Evolutionary conservation across 495 filamentous ascomycete genomes (phyloP).

Genomic region (Aspergillus taichungensis): DNA sequence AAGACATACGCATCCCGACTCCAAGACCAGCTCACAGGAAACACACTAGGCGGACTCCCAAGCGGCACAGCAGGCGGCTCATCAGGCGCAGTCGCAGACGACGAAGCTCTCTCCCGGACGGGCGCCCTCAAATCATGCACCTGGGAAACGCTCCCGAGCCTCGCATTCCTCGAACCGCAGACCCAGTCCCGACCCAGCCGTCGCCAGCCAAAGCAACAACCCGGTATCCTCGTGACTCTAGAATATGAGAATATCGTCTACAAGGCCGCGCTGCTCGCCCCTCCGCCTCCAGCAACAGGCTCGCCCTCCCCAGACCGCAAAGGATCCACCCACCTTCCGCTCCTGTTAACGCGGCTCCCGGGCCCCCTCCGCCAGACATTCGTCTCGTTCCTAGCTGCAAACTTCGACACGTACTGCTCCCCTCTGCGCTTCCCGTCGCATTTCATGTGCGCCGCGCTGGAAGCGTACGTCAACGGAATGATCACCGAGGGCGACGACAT

Average conservation of each 20-base stretch:
- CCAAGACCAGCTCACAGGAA: constrained; percentile 44
- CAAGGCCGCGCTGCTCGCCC: constrained; percentile 35
- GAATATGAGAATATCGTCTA: constrained; percentile 44
- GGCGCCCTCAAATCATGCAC: constrained; percentile 38
- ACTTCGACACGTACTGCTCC: constrained; percentile 44
- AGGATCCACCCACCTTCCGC: constrained; percentile 38
- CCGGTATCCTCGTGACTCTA: constrained; percentile 37
- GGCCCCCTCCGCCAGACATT: constrained; percentile 42
- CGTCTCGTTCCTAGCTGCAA: constrained; percentile 36
- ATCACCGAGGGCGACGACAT: not conserved
- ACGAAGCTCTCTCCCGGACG: constrained; percentile 32
- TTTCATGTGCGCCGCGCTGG: constrained; percentile 29
- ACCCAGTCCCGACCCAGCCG: constrained; percentile 11
- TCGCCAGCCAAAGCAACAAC: not conserved
- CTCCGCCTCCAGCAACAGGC: not conserved
- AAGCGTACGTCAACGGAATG: constrained; percentile 20
- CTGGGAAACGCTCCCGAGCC: constrained; percentile 35
- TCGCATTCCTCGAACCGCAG: constrained; percentile 5
- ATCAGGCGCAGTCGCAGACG: constrained; percentile 19
- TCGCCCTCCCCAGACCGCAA: constrained; percentile 2
- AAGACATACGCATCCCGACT: constrained; percentile 41
- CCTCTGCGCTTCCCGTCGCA: constrained; percentile 29
- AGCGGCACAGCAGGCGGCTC: constrained; percentile 9
- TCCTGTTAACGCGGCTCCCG: constrained; percentile 47
- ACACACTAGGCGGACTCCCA: constrained; percentile 37